Conservation (phyloP, 495 filamentous ascomycete species). For the Tuber aestivum region DNA sequence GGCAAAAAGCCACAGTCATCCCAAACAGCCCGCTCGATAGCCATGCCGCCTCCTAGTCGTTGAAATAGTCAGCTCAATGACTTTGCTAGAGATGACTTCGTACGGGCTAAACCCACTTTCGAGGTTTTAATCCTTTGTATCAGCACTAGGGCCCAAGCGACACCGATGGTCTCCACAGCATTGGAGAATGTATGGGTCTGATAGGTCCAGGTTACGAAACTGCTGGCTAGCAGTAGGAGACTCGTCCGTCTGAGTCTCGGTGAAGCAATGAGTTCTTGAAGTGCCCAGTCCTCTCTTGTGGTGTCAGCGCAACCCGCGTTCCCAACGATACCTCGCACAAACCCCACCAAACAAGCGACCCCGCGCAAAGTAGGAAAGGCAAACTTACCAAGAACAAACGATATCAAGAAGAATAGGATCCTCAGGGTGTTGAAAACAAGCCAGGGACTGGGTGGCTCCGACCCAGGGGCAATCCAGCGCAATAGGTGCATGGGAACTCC, state of each 20-base stretch:
- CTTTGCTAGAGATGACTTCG: conserved; percentile 3
- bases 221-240: conserved; percentile 78
- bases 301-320: conserved; percentile 21
- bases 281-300: conserved; percentile 77
- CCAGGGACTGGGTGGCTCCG: conserved; percentile 58
- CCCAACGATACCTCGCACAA: not conserved
- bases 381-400: conserved; percentile 65
- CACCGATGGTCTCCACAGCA: conserved; percentile 84
- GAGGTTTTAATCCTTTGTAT: conserved; percentile 74
- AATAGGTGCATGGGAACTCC: conserved; percentile 85
- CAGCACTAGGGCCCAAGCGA: conserved; percentile 85
- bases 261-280: conserved; percentile 78
- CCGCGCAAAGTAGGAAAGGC: not conserved
- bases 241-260: conserved; percentile 65
- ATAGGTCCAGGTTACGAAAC: conserved; percentile 97
- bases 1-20: conserved; percentile 71
- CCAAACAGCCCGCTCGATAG: conserved; percentile 70
- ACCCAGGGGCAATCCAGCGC: conserved; percentile 63
- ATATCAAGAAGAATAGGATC: conserved; percentile 81
- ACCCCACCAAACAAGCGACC: conserved; percentile 3
- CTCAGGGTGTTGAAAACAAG: conserved; percentile 84
- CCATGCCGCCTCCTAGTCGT: conserved; percentile 61
- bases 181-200: conserved; percentile 99
- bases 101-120: conserved; percentile 52
- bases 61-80: conserved; percentile 28